These are phyloP conservation scores for Achaetomiella virescens DNA, from an alignment of 495 filamentous ascomycete genomes.

Conservation along the genomic window DNA sequence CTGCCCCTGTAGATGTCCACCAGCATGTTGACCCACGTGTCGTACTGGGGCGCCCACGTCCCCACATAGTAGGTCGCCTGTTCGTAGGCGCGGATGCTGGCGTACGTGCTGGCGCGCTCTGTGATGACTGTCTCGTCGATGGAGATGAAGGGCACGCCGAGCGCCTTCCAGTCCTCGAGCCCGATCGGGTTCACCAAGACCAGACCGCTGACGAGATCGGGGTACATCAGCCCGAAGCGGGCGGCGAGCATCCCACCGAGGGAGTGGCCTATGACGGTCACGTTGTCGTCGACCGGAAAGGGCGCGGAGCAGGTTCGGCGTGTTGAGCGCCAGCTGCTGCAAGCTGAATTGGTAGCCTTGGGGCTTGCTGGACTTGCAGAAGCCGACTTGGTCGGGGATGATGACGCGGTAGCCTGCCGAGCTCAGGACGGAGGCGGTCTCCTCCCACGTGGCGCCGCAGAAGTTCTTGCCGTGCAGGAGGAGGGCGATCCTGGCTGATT, in stretches of 20 bases:
- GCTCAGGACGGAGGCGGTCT: slow-evolving; percentile 29
- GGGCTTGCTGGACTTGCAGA: slow-evolving; percentile 45
- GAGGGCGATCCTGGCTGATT: slow-evolving; percentile 27
- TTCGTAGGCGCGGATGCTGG: slow-evolving; percentile 35
- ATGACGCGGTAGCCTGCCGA: slow-evolving; percentile 38
- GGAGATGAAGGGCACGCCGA: slow-evolving; percentile 36
- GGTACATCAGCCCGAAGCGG: slow-evolving; percentile 41
- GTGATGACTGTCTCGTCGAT: slow-evolving; percentile 25
- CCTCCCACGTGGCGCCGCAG: slow-evolving; percentile 39
- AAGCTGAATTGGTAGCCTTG: slow-evolving; percentile 38
- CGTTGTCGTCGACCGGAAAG: slow-evolving; percentile 25
- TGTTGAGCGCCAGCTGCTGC: slow-evolving; percentile 38
- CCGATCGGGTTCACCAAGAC: slow-evolving; percentile 38
- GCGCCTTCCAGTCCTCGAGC: slow-evolving; percentile 40
- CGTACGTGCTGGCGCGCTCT: slow-evolving; percentile 33
- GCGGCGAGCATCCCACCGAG: slow-evolving; percentile 42
- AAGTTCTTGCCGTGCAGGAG: slow-evolving; percentile 46
- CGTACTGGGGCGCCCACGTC: slow-evolving; percentile 32
- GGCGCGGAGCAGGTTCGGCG: slow-evolving; percentile 28
- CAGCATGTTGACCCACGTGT: slow-evolving; percentile 44
- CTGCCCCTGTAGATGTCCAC: slow-evolving; percentile 37
- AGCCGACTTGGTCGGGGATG: slow-evolving; percentile 42
- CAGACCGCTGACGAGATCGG: slow-evolving; percentile 20
- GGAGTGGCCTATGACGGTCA: slow-evolving; percentile 42
- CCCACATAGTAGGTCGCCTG: slow-evolving; percentile 41